phyloP scores from a whole-genome alignment of 2,329 filamentous ascomycete genomes.

The Colletotrichum sp. region DNA sequence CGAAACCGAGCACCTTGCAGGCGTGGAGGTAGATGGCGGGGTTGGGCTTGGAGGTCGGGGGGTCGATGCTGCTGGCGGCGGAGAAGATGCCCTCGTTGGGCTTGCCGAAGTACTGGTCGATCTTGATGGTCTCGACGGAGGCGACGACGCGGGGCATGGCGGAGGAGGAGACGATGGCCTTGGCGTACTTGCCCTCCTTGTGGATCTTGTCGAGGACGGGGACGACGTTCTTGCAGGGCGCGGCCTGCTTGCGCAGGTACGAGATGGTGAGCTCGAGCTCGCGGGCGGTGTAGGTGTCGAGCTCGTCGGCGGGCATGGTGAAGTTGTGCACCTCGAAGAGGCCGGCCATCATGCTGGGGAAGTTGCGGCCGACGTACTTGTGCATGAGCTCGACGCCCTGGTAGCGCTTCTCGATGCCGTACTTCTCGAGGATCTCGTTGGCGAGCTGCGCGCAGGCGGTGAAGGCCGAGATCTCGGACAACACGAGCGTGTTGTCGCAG shows the following conservation, averaged over 20 bases:
- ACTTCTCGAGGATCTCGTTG: conserved; percentile 79
- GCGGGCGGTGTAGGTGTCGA: conserved; percentile 74
- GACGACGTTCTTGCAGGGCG: conserved; percentile 72
- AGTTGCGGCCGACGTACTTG: conserved; percentile 93
- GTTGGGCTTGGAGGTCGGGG: conserved; percentile 86
- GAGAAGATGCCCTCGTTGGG: conserved; percentile 78
- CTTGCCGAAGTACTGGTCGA: conserved; percentile 78
- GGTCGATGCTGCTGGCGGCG: conserved; percentile 77
- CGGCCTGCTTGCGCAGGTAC: conserved; percentile 72
- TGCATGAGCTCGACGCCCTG: conserved; percentile 78
- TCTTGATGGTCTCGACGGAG: conserved; percentile 77
- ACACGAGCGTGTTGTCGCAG: conserved; percentile 90
- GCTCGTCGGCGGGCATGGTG: conserved; percentile 68
- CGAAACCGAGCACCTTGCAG: conserved; percentile 74
- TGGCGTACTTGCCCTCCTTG: conserved; percentile 66
- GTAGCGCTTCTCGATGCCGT: conserved; percentile 70
- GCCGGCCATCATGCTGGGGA: conserved; percentile 85
- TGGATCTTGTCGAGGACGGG: conserved; percentile 69
- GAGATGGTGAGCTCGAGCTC: conserved; percentile 86
- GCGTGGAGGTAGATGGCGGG: conserved; percentile 86
- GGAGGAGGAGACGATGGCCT: conserved; percentile 83
- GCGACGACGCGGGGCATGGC: conserved; percentile 80
- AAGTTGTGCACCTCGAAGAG: conserved; percentile 81
- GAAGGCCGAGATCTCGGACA: conserved; percentile 89
- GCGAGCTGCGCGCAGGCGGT: conserved; percentile 87